A percentile compares a stretch with the other conserved stretches of the same genome.
Evolutionary conservation across 345 rosid species (phyloP).

Genomic region (Eucalyptus microcorys): DNA sequence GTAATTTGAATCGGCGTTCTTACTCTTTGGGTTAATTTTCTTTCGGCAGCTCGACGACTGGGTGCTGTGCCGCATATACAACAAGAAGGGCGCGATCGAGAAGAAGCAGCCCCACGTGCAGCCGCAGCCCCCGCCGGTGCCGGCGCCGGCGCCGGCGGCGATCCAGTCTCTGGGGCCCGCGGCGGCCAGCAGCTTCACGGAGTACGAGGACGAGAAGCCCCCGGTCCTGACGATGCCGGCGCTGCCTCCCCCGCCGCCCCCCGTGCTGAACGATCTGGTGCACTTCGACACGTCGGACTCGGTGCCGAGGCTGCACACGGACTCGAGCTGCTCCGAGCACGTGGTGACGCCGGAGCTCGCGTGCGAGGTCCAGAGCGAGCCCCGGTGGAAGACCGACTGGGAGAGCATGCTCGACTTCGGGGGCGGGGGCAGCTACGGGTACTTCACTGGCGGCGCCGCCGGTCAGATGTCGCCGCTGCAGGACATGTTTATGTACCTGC

Average conservation of each 20-base stretch:
- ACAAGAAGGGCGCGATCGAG: conserved; percentile 78
- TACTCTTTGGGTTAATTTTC: background rate
- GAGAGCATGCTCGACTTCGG: conserved; percentile 15
- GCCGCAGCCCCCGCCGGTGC: background rate
- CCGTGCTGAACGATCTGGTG: conserved; percentile 11
- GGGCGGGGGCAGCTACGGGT: conserved; percentile 31
- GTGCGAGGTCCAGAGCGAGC: conserved; percentile 95
- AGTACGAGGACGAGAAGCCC: conserved; percentile 33
- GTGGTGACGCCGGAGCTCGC: conserved; percentile 76
- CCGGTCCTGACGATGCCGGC: conserved; percentile 1
- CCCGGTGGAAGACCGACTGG: conserved; percentile 36
- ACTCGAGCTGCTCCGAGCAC: conserved; percentile 79
- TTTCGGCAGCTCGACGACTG: conserved; percentile 81
- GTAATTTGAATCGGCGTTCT: background rate
- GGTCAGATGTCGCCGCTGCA: conserved; percentile 57
- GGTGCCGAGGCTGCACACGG: conserved; percentile 62
- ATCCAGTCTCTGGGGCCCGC: background rate
- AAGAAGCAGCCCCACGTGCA: conserved; percentile 8
- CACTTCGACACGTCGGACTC: conserved; percentile 74
- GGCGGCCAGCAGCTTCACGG: background rate
- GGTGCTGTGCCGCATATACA: conserved; percentile 93
- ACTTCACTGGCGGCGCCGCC: conserved; percentile 19
- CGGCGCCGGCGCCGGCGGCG: background rate
- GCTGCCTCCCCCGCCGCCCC: background rate
- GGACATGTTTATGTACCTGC: conserved; percentile 62